These are phyloP conservation scores for Hypoxylon sp. DNA, from an alignment of 2,329 filamentous ascomycete genomes.

Conservation along the genomic window DNA sequence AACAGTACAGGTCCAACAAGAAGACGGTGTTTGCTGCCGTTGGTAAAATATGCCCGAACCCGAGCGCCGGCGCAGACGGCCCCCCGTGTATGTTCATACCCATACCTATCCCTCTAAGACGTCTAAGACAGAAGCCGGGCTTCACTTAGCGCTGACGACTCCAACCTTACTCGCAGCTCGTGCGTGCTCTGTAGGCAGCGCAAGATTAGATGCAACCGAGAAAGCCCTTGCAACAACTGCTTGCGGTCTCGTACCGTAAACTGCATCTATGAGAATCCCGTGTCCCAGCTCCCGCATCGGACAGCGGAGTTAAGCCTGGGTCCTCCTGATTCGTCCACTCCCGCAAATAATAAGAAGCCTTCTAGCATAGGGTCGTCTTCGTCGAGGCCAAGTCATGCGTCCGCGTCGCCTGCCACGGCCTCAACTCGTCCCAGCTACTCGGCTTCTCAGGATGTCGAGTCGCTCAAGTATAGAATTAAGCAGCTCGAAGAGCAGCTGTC, in stretches of 20 bases:
- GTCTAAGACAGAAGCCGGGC: too few relatives aligned
- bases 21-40: background rate
- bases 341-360: constrained; percentile 2
- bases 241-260: constrained; percentile 62
- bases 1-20: too few relatives aligned
- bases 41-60: constrained; percentile 35
- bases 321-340: constrained; percentile 14
- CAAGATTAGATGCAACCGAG: constrained; percentile 70
- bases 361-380: background rate
- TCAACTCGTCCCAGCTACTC: constrained; percentile 44
- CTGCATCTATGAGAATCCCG: constrained; percentile 59
- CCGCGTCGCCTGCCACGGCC: constrained; percentile 23
- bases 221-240: constrained; percentile 69
- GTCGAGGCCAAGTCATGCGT: constrained; percentile 7
- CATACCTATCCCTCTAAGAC: background rate
- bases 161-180: constrained; percentile 55
- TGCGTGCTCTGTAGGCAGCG: constrained; percentile 65
- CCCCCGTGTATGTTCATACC: constrained; percentile 57
- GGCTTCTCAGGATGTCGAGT: constrained; percentile 51
- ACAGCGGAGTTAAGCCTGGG: background rate
- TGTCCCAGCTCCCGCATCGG: constrained; percentile 31
- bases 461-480: constrained; percentile 54
- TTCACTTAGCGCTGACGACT: constrained; percentile 26
- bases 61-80: constrained; percentile 54
- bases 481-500: constrained; percentile 59